phyloP scores from a whole-genome alignment of 2,329 filamentous ascomycete genomes.

The Aspergillus arachidicola region DNA sequence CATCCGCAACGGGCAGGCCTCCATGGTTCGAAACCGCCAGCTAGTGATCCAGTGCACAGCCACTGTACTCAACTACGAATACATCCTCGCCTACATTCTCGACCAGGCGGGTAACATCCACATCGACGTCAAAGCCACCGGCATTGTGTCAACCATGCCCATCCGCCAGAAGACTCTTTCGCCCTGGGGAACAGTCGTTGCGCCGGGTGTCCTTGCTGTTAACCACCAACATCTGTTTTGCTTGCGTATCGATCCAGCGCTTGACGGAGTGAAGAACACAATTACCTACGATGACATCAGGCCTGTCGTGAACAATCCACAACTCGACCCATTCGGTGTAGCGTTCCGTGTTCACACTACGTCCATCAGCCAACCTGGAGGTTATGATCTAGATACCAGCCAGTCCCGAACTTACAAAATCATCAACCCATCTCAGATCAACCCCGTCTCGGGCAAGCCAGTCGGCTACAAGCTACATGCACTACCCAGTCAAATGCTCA shows the following conservation, averaged over 20 bases:
- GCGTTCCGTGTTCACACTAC: neutral
- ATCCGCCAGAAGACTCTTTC: conserved; percentile 59
- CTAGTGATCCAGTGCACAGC: conserved; percentile 70
- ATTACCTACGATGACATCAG: conserved; percentile 30
- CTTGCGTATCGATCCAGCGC: conserved; percentile 65
- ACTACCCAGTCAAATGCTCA: conserved; percentile 50
- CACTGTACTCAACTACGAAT: conserved; percentile 72
- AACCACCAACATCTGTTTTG: conserved; percentile 73
- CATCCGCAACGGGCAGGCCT: conserved; percentile 64
- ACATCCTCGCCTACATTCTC: conserved; percentile 67
- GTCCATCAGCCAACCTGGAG: neutral
- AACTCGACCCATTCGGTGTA: neutral
- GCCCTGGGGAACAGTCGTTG: conserved; percentile 64
- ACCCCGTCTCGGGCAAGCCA: conserved; percentile 46
- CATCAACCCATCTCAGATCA: neutral
- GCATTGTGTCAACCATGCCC: neutral
- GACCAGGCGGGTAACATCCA: conserved; percentile 56
- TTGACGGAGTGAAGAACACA: conserved; percentile 60
- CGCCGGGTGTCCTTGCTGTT: conserved; percentile 65
- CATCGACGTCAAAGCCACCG: neutral
- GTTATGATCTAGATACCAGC: neutral
- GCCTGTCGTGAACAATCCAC: neutral
- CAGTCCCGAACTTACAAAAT: neutral
- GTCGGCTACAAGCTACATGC: conserved; percentile 49
- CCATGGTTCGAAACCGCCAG: conserved; percentile 63